Evolutionary conservation across 768 basidiomycete genomes (phyloP), one percentile per base, ranked within the genome.

Genomic region (Termitomyces sp.): DNA sequence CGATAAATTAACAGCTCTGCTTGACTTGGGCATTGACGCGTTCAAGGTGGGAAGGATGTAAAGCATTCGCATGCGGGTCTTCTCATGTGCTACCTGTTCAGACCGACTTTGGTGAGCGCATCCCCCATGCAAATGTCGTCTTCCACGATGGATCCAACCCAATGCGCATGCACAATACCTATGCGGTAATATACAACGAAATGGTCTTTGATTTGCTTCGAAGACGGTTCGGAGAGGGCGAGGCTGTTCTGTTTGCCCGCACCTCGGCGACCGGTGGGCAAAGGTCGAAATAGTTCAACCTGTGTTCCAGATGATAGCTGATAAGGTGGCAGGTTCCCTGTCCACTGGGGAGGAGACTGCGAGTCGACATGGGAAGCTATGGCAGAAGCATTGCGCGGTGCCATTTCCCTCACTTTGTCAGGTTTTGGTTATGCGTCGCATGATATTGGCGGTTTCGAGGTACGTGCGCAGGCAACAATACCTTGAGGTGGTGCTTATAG

Each of bases 51-150:
- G 58, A 39, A 24, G 32, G 34, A 46, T 26, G 34, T 32, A 39
- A 16, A 13, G 37, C 40, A 4, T 22, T 30, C 5, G 1, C 26
- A 24, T 20, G 16, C 27, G 3, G 20, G 14, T 16, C 32, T 20
- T 27, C 24, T 50, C 8, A 43, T 46, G 8, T 51, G 50, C 36
- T 27, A 50, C 53, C 33, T 18, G 16, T 5, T 8, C 57, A 87
- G 84, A 91, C 87, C 7, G 88, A 91, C 65, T 91, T 91, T 66
- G 89, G 83, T 30, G 89, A 91, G 68, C 81, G 88, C 12, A 89
- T 90, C 51, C 88, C 88, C 1, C 87, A 89, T 65, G 71, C 82
- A 1, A 75, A 77, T 24, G 80, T 89, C 54, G 74, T 74, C 18
- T 90, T 80, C 75, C 76, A 86, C 66, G 83, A 89, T 62, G 85